Evolutionary conservation across 306 rosid species (phyloP).

Genomic region (Sindora glabra): DNA sequence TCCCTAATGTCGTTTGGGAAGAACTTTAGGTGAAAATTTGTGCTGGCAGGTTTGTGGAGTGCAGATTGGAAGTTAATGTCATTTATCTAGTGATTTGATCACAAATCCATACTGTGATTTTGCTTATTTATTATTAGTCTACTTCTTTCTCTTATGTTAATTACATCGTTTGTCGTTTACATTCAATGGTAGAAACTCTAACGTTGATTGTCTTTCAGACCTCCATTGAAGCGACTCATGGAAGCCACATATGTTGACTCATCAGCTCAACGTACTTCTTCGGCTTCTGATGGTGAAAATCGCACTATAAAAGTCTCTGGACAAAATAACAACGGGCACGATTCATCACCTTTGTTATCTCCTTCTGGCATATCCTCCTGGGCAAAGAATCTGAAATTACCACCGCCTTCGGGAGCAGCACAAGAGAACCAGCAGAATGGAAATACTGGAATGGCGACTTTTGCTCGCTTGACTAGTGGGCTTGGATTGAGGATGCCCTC

Average conservation of each 20-base stretch:
- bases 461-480: slow-evolving; percentile 50
- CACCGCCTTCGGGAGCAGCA: slow-evolving; percentile 26
- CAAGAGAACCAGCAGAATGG: slow-evolving; percentile 29
- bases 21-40: not conserved
- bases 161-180: too few relatives aligned
- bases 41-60: not conserved
- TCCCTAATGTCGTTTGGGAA: not conserved
- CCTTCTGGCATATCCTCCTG: slow-evolving; percentile 44
- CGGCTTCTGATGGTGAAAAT: slow-evolving; percentile 25
- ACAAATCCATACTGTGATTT: not conserved
- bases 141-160: not conserved
- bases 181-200: not conserved
- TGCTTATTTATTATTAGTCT: not conserved
- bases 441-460: slow-evolving; percentile 37
- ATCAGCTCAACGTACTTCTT: slow-evolving; percentile 12
- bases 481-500: slow-evolving; percentile 44
- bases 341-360: slow-evolving; percentile 14
- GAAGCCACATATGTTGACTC: slow-evolving; percentile 24
- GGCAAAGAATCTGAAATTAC: slow-evolving; percentile 37
- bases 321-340: slow-evolving; percentile 21
- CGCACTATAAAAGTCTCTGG: slow-evolving; percentile 23
- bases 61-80: too few relatives aligned
- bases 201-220: too few relatives aligned
- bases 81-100: not conserved
- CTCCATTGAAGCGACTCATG: slow-evolving; percentile 24